phyloP scores from a whole-genome alignment of 768 basidiomycete species.

The Boletus fagicola region DNA sequence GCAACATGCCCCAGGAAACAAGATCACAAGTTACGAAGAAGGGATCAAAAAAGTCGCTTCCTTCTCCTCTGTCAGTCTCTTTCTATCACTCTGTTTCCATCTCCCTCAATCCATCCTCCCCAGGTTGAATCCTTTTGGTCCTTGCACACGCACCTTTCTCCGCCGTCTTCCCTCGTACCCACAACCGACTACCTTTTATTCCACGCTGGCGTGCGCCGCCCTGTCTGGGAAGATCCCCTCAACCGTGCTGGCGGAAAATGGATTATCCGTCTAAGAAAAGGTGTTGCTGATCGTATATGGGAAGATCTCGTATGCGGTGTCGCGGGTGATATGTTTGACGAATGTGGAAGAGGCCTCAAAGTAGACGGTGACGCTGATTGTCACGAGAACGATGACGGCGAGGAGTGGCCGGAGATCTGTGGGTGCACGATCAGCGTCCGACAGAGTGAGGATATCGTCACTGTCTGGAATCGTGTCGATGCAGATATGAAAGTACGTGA shows the following conservation, averaged over 20 bases:
- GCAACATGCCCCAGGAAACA: constrained; percentile 86
- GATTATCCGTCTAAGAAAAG: constrained; percentile 91
- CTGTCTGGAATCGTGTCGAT: constrained; percentile 88
- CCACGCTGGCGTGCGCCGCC: constrained; percentile 78
- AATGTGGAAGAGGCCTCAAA: constrained; percentile 42
- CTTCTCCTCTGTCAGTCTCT: constrained; percentile 71
- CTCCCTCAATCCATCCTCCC: constrained; percentile 8
- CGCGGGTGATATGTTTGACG: constrained; percentile 88
- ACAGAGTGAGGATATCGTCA: constrained; percentile 91
- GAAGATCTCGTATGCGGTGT: constrained; percentile 85
- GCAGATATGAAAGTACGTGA: constrained; percentile 73
- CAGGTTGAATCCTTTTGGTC: constrained; percentile 97
- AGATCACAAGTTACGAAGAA: constrained; percentile 89
- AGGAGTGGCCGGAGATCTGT: constrained; percentile 79
- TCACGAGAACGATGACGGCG: constrained; percentile 36
- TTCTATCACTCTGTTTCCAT: neutral
- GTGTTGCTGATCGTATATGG: constrained; percentile 87
- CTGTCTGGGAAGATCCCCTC: constrained; percentile 95
- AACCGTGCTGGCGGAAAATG: constrained; percentile 90
- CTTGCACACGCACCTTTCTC: constrained; percentile 85
- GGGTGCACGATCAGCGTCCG: constrained; percentile 94
- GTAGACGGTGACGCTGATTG: constrained; percentile 34
- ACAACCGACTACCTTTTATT: constrained; percentile 96
- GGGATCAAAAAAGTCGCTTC: constrained; percentile 91
- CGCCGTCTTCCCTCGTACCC: constrained; percentile 78